Evolutionary conservation across 2,329 filamentous ascomycete genomes (phyloP), one percentile per base, ranked within the genome.

Genomic region (Cercospora berteroae): DNA sequence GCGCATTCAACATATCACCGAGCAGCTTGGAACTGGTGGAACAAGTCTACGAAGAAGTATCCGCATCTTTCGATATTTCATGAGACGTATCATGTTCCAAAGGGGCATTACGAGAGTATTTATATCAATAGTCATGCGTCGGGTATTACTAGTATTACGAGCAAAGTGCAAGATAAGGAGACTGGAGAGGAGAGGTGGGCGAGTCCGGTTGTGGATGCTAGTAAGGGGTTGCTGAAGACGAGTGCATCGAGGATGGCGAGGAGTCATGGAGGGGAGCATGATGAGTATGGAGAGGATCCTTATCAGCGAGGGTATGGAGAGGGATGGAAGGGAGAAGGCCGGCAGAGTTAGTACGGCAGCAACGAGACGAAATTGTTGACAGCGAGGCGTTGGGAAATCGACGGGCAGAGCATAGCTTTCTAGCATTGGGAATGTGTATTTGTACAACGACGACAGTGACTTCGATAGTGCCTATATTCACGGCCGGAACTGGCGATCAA

Each of bases 21-120:
- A 12, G 74, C 79, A 42, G 81, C 76, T 0, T 85, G 84, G 85
- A 80, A 83, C 57, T 87, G 82, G 81, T 85, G 81, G 74, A 79
- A 80, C 63, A 75, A 73, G 60, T 74, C 73, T 6, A 56, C 66
- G 36, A 77, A 78, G 55, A 72, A 80, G 27, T 68, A 77, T 48
- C 71, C 73, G 27, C 79, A 85, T 68, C 71, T 87, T 25, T 80
- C 81, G 5, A 83, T 87, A 69, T 87, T 80, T 67, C 86, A 88
- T 72, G 86, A 88, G 80, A 81, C 82, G 0, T 87, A 84, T 69
- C 76, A 80, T 27, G 81, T 82, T 5, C 80, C 80, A 0, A 75
- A 60, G 77, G 3, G 80, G 3, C 76, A 77, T 8, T 86, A 84
- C 76, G 86, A 88, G 80, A 82, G 78, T 1, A 78, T 87, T 23